Percentiles rank a stretch among this genome's conserved stretches.
Conservation (phyloP, 2,329 filamentous ascomycete species). For the Cladosporium sp. region DNA sequence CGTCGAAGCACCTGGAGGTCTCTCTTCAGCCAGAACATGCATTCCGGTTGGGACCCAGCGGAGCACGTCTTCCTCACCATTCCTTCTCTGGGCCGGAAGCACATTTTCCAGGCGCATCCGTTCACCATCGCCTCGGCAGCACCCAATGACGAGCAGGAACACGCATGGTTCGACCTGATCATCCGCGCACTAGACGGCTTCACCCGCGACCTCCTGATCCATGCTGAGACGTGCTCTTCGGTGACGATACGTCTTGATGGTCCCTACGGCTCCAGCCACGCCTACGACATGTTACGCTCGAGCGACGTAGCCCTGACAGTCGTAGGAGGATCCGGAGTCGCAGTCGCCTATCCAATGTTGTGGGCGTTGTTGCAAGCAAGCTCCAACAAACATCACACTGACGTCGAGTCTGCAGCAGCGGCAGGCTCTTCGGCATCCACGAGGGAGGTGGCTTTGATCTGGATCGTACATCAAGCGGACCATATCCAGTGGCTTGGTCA, state of each 20-base stretch:
- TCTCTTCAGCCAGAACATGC: constrained; percentile 31
- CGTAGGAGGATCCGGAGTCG: constrained; percentile 65
- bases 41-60: constrained; percentile 58
- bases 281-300: constrained; percentile 54
- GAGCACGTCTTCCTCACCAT: constrained; percentile 66
- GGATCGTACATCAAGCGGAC: constrained; percentile 56
- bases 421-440: constrained; percentile 16
- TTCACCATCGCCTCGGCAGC: constrained; percentile 67
- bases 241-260: constrained; percentile 60
- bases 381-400: neutral
- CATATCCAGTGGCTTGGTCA: constrained; percentile 58
- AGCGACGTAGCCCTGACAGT: constrained; percentile 56
- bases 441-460: constrained; percentile 48
- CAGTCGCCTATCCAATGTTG: constrained; percentile 62
- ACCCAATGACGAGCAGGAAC: constrained; percentile 40
- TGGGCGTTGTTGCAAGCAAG: constrained; percentile 44
- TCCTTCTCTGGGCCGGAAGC: constrained; percentile 53
- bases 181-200: constrained; percentile 63
- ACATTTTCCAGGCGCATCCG: constrained; percentile 62
- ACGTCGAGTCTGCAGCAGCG: constrained; percentile 21
- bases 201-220: constrained; percentile 54
- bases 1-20: constrained; percentile 21
- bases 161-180: constrained; percentile 58
- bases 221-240: constrained; percentile 49
- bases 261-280: constrained; percentile 62